These are phyloP conservation scores for Corrigiola litoralis DNA, from an alignment of 179 eudicot genomes.

Conservation along the genomic window DNA sequence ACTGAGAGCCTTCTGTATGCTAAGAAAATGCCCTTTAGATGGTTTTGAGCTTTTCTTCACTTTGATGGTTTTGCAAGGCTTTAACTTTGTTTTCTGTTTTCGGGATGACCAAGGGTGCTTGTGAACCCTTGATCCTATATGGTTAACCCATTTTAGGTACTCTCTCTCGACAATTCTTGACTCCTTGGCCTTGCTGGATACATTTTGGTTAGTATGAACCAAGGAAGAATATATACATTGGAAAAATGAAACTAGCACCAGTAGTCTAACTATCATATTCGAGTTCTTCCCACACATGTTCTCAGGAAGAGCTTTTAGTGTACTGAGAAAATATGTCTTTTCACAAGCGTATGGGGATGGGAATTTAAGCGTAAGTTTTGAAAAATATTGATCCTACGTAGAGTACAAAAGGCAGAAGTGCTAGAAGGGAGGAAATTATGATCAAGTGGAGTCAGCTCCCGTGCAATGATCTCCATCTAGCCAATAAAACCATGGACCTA, in stretches of 20 bases:
- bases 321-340: not conserved
- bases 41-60: constrained; percentile 37
- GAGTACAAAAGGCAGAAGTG: constrained; percentile 7
- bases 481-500: constrained; percentile 19
- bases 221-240: constrained; percentile 17
- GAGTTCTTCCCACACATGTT: not conserved
- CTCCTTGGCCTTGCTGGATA: constrained; percentile 3
- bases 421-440: constrained; percentile 2
- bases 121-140: constrained; percentile 25
- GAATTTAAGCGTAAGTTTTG: not conserved
- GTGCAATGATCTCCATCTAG: not conserved
- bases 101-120: constrained; percentile 21
- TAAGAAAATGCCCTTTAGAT: constrained; percentile 27
- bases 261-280: constrained; percentile 23
- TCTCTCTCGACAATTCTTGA: constrained; percentile 21
- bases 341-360: not conserved
- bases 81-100: constrained; percentile 38
- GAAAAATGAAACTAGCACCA: constrained; percentile 29
- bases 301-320: not conserved
- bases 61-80: constrained; percentile 53
- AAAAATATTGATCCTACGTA: not conserved
- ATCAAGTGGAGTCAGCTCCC: constrained; percentile 7
- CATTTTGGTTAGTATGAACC: constrained; percentile 8
- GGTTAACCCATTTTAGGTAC: constrained; percentile 44
- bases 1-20: constrained; percentile 50